These are phyloP conservation scores for Amanita pseudoporphyria DNA, from an alignment of 768 basidiomycete species.

Conservation along the genomic window DNA sequence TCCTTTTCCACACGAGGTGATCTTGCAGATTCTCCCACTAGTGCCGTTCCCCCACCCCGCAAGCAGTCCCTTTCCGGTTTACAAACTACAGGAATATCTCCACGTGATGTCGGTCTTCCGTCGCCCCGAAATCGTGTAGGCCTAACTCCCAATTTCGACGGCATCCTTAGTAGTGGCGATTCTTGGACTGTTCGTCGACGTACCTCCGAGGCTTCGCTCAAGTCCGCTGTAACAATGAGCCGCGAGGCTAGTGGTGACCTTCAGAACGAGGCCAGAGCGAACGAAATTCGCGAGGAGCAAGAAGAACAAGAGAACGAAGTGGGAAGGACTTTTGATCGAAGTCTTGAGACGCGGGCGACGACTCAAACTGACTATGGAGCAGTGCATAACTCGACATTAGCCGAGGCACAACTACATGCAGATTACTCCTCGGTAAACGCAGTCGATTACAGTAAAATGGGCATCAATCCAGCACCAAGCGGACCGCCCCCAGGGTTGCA, in stretches of 20 bases:
- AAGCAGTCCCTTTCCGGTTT: constrained; percentile 61
- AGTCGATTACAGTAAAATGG: background rate
- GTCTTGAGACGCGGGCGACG: background rate
- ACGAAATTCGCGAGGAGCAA: constrained; percentile 53
- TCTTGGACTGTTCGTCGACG: constrained; percentile 61
- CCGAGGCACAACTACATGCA: background rate
- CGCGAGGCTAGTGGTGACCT: constrained; percentile 31
- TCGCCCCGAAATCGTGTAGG: constrained; percentile 62
- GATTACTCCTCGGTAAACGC: constrained; percentile 8
- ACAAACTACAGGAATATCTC: constrained; percentile 42
- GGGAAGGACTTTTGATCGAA: background rate
- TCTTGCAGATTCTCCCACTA: constrained; percentile 46
- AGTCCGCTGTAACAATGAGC: constrained; percentile 24
- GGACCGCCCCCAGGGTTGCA: constrained; percentile 26
- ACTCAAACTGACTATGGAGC: background rate
- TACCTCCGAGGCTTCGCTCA: constrained; percentile 45
- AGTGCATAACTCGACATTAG: background rate
- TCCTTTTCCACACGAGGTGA: constrained; percentile 8
- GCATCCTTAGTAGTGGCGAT: constrained; percentile 58
- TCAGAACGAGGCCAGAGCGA: constrained; percentile 28
- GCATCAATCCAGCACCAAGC: constrained; percentile 11
- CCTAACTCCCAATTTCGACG: constrained; percentile 57
- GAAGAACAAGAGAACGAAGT: constrained; percentile 20
- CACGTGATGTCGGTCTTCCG: constrained; percentile 49
- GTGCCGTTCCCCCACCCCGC: constrained; percentile 35